Evolutionary conservation across 2,329 filamentous ascomycete genomes (phyloP), one percentile per base, ranked within the genome.

Genomic region (Hirsutella minnesotensis): DNA sequence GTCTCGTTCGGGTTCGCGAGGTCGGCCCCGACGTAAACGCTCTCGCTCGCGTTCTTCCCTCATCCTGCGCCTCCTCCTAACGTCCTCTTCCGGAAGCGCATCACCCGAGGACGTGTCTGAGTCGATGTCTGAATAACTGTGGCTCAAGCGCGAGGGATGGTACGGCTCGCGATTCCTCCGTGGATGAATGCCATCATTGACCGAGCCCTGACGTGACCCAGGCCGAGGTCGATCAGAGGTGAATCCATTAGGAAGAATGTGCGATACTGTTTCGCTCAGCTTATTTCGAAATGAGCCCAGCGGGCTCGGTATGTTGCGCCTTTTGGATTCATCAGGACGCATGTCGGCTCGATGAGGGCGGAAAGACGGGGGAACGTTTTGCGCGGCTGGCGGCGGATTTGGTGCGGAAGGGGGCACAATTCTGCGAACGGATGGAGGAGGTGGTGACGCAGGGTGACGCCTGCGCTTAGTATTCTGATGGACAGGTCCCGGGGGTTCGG

Each of bases 261-360:
- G 64, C 3, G 65, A 58, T 9, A 73, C 54, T 20, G 66, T 71
- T 29, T 72, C 69, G 27, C 57, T 57, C 22, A 72, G 39, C 40
- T 68, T 72, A 10, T 69, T 65, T 33, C 63, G 60, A 35, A 70
- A 45, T n/a, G 53, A 50, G 12, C 57, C 56, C n/a, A 65, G 59
- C 2, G 67, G 57, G 24, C 62, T 65, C 4, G 57, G 57, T 9
- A 57, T 56, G 42, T 55, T 58, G 19, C 60, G 56, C 41, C 60
- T 56, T 40, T 59, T 64, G 15, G 55, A 38, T 4, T 69, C 64
- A 3, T 69, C 65, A 8, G 53, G 15, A 35, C 61, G 57, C 3
- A 53, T 38, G 24, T 65, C 63, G 10, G 56, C 35, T 5, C 63
- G 57, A 42, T 64, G 60, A 15, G 58, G 46, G 1, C 62, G 61